phyloP scores from a whole-genome alignment of 2,329 filamentous ascomycete genomes.

The Fulvia fulva region DNA sequence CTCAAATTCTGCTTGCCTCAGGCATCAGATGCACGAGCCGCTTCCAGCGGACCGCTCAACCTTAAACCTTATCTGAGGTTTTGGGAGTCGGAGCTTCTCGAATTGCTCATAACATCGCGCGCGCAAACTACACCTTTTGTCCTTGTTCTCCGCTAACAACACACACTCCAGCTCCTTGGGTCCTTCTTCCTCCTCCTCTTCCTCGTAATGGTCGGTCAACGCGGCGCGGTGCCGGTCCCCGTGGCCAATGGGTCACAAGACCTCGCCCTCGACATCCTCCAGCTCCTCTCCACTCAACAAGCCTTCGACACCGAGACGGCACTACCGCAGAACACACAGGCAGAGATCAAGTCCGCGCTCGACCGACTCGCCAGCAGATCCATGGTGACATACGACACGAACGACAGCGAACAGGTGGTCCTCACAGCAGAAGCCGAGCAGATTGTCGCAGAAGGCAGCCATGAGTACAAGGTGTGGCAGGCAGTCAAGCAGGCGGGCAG shows the following conservation, averaged over 20 bases:
- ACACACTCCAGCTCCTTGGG: not conserved
- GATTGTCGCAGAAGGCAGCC: conserved; percentile 53
- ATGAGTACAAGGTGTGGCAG: conserved; percentile 51
- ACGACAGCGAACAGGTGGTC: conserved; percentile 71
- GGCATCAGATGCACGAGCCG: not conserved
- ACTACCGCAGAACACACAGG: conserved; percentile 35
- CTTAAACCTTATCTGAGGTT: not conserved
- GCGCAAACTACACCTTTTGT: not conserved
- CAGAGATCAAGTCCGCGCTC: conserved; percentile 73
- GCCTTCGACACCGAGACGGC: conserved; percentile 30
- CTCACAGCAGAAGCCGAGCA: conserved; percentile 79
- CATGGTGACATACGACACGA: conserved; percentile 82
- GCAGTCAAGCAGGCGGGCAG: conserved; percentile 44
- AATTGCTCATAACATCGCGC: not conserved
- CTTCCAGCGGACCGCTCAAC: not conserved
- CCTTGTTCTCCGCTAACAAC: not conserved
- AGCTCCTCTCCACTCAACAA: conserved; percentile 52
- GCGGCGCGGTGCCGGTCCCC: conserved; percentile 47
- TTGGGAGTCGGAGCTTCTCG: not conserved
- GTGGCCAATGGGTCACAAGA: conserved; percentile 37
- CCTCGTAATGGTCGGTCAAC: conserved; percentile 23
- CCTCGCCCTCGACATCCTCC: conserved; percentile 76
- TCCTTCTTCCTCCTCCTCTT: not conserved
- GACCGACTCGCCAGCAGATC: conserved; percentile 79
- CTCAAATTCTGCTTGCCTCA: not conserved